Evolutionary conservation across 768 basidiomycete genomes (phyloP).

Genomic region (Lactifluus hygrophoroides): DNA sequence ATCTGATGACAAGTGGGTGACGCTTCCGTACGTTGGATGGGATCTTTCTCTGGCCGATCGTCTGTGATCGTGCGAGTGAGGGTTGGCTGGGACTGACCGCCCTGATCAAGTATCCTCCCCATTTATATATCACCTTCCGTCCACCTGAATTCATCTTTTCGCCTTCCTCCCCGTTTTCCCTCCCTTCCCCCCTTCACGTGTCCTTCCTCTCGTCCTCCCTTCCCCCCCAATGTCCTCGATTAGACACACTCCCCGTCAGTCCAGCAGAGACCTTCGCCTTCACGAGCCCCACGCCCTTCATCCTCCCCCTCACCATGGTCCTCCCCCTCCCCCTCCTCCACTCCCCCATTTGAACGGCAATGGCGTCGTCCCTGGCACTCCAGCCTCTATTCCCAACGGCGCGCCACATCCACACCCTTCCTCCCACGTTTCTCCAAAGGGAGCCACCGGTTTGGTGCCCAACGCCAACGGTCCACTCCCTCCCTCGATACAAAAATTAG

Average conservation of each 20-base stretch:
- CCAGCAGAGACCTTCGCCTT: conserved; percentile 54
- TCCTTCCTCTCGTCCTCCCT: conserved; percentile 17
- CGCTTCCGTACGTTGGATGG: conserved; percentile 20
- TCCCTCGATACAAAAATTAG: conserved; percentile 63
- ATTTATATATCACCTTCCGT: conserved; percentile 22
- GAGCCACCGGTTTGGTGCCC: conserved; percentile 21
- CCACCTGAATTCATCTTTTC: conserved; percentile 22
- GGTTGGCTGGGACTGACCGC: conserved; percentile 29
- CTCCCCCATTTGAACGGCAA: conserved; percentile 48
- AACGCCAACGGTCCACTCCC: conserved; percentile 22
- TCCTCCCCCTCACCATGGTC: conserved; percentile 36
- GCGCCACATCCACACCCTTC: conserved; percentile 31
- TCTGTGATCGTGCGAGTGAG: conserved; percentile 52
- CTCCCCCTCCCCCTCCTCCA: conserved; percentile 32
- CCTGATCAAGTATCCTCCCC: conserved; percentile 37
- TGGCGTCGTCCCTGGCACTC: conserved; percentile 36
- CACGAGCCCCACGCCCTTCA: conserved; percentile 47
- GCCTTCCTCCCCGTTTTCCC: conserved; percentile 27
- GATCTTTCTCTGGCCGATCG: conserved; percentile 39
- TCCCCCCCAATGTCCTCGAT: conserved; percentile 41
- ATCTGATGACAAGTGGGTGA: conserved; percentile 22
- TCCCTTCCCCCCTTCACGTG: conserved; percentile 25
- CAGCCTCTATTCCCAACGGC: conserved; percentile 37
- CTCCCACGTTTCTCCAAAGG: conserved; percentile 32
- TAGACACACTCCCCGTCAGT: conserved; percentile 51